Percentiles rank a stretch among this genome's conserved stretches.
Conservation (phyloP, 345 rosid species). For the Kernera saxatilis region DNA sequence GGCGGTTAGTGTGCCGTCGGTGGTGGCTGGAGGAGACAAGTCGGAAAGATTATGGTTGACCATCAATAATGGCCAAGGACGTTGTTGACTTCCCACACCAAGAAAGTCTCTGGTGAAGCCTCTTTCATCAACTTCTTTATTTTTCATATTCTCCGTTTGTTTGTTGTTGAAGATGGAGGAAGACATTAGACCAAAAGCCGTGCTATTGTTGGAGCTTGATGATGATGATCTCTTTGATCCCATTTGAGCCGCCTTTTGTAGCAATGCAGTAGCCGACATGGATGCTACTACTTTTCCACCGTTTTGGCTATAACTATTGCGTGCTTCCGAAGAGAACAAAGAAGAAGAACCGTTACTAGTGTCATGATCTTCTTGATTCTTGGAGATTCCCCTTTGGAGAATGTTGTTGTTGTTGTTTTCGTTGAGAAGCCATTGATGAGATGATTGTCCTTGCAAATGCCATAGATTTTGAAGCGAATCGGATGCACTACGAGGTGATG, state of each 20-base stretch:
- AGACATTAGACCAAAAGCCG: slow-evolving; percentile 29
- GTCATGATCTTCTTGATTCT: slow-evolving; percentile 22
- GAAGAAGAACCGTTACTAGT: background rate
- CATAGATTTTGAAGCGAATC: slow-evolving; percentile 26
- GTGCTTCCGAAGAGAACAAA: slow-evolving; percentile 17
- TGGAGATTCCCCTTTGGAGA: slow-evolving; percentile 20
- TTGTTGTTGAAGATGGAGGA: slow-evolving; percentile 18
- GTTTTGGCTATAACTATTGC: background rate
- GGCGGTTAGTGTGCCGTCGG: slow-evolving; percentile 24
- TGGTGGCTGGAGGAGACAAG: slow-evolving; percentile 27
- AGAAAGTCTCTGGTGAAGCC: slow-evolving; percentile 67
- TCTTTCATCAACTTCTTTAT: slow-evolving; percentile 23
- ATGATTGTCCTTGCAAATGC: slow-evolving; percentile 27
- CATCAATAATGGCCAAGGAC: slow-evolving; percentile 26
- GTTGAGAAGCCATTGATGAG: slow-evolving; percentile 22
- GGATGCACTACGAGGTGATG: slow-evolving; percentile 7
- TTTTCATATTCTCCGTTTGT: background rate
- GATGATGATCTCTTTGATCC: slow-evolving; percentile 55
- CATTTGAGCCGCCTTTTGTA: slow-evolving; percentile 83
- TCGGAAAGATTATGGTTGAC: slow-evolving; percentile 40
- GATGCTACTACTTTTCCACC: slow-evolving; percentile 25
- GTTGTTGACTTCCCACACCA: slow-evolving; percentile 46
- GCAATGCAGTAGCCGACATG: slow-evolving; percentile 83
- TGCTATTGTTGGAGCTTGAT: background rate
- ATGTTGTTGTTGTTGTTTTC: slow-evolving; percentile 20